Evolutionary conservation across 208 protist species (phyloP), one percentile per base, ranked within the genome.

Genomic region (Acanthamoeba castellanii): DNA sequence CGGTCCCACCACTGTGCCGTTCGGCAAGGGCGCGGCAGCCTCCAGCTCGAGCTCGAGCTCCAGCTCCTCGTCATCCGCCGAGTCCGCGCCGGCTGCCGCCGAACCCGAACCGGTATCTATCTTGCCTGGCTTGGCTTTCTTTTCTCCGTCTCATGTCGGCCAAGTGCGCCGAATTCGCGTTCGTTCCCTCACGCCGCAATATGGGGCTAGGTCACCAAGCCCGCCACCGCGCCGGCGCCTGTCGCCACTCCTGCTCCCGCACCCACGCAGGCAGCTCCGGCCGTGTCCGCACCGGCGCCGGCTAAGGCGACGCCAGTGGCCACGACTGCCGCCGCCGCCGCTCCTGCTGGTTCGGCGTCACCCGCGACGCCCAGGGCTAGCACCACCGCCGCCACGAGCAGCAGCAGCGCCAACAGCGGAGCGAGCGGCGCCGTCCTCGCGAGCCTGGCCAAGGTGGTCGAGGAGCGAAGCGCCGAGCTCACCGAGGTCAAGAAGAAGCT

Each of bases 401-500:
- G 78, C 42, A 87, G 18, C 78, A 59, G 42, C 25, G 50, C 37
- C n/a, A 50, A 37, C 47, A 37, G 78, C 14, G 78, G 50, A 87
- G 50, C 37, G 34, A 61, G 52, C 37, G 82, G 82, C 6, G 55
- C 55, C n/a, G 82, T 89, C 9, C 55, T 89, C 32, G 82, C 82
- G 3, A 89, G 55, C 82, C 47, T 89, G 47, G 82, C 82, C 82
- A 89, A 89, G 55, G 82, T 66, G 14, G 55, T 89, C 8, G 82
- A 89, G 32, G 82, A 89, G 25, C 47, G 55, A 22, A 68, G 52
- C 30, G 55, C 47, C 52, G 55, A 89, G 30, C 32, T 89, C 25
- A 42, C 47, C 32, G 82, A 89, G 52, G 52, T 89, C 32, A 57
- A 89, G 55, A 66, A 68, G 52, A 89, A 89, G 82, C 82, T 89